Evolutionary conservation across 331 rosid genomes (phyloP), one percentile per base, ranked within the genome.

Genomic region (Rosa hybrid): DNA sequence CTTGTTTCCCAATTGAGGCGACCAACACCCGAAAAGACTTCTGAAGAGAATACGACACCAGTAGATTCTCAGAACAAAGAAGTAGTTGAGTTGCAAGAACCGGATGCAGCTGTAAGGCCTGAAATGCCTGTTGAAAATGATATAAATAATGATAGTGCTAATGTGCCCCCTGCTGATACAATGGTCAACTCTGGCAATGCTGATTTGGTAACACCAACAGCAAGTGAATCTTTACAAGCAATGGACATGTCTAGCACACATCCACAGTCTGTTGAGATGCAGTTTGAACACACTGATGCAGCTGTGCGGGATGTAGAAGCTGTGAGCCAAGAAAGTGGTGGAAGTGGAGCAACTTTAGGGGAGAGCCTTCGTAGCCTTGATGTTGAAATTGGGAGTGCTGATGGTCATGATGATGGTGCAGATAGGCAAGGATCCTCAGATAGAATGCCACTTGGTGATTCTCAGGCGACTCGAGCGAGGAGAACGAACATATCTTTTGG

Each of bases 381-480:
- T 87, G 99, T 96, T 75, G 99, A 96, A 86, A 96, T 96, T 83
- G 99, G 99, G 81, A 96, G 99, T 78, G 96, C 92, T 69, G 99
- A 93, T 80, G 99, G 99, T 75, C 99, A 93, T 80, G 99, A 93
- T 83, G 98, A 96, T 81, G 94, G 96, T 64, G 97, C 90, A 76
- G 99, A 96, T 78, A 91, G 99, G 85, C 98, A 90, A 86, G 97
- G 85, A 71, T 85, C 98, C 79, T 81, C 88, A 23, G 98, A 93
- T 69, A 88, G 98, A 85, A 85, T 83, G 56, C 79, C 81, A 38
- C 79, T 84, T 9, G 88, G 94, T 85, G 99, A 96, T 81, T 83
- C 90, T 63, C 99, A 93, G 78, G 88, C 88, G 71, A 84, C 86
- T 82, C 97, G 98, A 23, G 64, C 84, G 68, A 91, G 99, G 84